Evolutionary conservation across 192 early-diverging fungal genomes (phyloP).

Genomic region (Coemansia erecta): DNA sequence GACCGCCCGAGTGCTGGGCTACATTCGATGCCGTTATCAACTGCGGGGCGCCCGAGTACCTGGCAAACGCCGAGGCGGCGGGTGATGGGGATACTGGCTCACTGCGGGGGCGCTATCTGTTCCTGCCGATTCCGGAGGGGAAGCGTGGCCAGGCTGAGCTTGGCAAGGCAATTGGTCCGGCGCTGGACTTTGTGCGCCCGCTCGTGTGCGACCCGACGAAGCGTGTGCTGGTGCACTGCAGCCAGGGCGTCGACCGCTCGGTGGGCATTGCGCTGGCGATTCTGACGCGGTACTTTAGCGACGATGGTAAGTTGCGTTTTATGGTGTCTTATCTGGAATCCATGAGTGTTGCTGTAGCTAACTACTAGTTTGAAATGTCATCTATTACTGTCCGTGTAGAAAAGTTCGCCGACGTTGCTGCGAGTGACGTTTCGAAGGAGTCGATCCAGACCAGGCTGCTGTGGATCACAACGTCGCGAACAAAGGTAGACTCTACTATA

Average conservation of each 20-base stretch:
- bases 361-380: no score
- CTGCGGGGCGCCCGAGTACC: slow-evolving; percentile 64
- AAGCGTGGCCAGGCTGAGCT: slow-evolving; percentile 79
- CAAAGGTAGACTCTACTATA: slow-evolving; percentile 41
- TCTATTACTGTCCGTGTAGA: no score
- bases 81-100: no score
- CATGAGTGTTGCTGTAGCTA: no score
- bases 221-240: slow-evolving; percentile 73
- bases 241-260: slow-evolving; percentile 77
- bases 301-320: slow-evolving; percentile 43
- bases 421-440: slow-evolving; percentile 54
- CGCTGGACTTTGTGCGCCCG: slow-evolving; percentile 54
- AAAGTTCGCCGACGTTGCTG: background rate
- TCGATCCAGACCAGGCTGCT: slow-evolving; percentile 64
- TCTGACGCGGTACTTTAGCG: slow-evolving; percentile 60
- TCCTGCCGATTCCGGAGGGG: slow-evolving; percentile 80
- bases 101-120: slow-evolving; percentile 55
- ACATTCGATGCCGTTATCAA: slow-evolving; percentile 80
- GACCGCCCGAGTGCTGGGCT: slow-evolving; percentile 59
- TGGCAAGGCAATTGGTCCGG: slow-evolving; percentile 56
- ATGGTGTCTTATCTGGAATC: no score
- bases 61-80: slow-evolving; percentile 17
- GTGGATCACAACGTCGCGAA: slow-evolving; percentile 61
- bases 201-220: slow-evolving; percentile 26
- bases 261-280: slow-evolving; percentile 74